A percentile compares a stretch with the other conserved stretches of the same genome.
These are phyloP conservation scores for Hansenula sp. DNA, from an alignment of 1,139 yeast species.

Conservation along the genomic window DNA sequence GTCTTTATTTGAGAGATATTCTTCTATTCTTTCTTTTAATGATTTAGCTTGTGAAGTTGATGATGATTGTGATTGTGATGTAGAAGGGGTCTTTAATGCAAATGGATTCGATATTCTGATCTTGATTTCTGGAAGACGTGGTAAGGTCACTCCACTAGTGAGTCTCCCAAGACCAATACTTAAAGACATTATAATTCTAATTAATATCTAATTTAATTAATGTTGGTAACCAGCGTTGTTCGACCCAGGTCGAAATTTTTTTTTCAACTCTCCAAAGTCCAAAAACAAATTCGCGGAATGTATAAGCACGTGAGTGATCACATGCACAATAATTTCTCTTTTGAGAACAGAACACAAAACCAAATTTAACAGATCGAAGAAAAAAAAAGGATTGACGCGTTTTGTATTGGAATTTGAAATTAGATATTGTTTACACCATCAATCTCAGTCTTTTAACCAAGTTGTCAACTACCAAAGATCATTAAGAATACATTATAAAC, in stretches of 20 bases:
- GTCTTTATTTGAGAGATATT: conserved; percentile 17
- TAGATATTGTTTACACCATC: too few relatives aligned
- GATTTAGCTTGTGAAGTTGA: conserved; percentile 2
- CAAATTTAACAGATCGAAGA: neutral
- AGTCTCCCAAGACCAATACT: conserved; percentile 1
- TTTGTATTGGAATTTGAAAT: conserved; percentile 1
- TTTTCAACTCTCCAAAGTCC: neutral
- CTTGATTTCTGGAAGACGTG: conserved; percentile 20
- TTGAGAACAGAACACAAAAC: neutral
- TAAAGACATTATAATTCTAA: neutral
- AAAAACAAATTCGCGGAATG: neutral
- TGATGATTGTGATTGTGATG: conserved; percentile 5
- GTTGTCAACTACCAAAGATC: too few relatives aligned
- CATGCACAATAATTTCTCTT: neutral
- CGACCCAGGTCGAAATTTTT: neutral
- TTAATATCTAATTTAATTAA: neutral
- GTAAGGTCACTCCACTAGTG: conserved; percentile 5
- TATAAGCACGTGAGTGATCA: neutral
- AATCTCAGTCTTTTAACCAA: neutral
- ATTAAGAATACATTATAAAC: neutral
- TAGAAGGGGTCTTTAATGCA: conserved; percentile 3
- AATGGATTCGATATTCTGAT: conserved; percentile 21
- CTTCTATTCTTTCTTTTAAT: conserved; percentile 20
- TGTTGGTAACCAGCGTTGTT: too few relatives aligned
- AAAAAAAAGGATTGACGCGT: neutral